These are phyloP conservation scores for Dryadomyces quercivorus DNA, from an alignment of 2,329 filamentous ascomycete genomes.

Conservation along the genomic window DNA sequence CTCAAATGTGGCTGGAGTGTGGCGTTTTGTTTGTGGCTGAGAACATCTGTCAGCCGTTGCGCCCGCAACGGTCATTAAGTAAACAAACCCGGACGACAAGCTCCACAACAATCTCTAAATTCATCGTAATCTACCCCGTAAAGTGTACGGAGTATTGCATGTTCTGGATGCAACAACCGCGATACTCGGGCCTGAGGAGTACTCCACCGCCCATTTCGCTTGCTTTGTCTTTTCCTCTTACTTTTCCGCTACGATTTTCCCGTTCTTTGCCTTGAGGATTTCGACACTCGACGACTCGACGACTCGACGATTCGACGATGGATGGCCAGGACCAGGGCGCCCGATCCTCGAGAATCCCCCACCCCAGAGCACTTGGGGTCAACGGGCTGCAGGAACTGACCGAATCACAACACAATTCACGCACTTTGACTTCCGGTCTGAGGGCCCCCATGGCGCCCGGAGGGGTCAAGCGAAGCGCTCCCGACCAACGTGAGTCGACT, in stretches of 20 bases:
- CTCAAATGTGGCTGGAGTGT: background rate
- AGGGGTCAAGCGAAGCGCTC: slow-evolving; percentile 34
- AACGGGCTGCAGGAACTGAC: slow-evolving; percentile 37
- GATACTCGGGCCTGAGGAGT: no score
- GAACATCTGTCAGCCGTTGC: slow-evolving; percentile 3
- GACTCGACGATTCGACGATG: slow-evolving; percentile 5
- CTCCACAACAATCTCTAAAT: background rate
- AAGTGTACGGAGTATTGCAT: no score
- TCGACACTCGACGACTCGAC: background rate
- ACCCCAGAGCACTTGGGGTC: slow-evolving; percentile 8
- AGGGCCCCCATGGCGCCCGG: slow-evolving; percentile 24
- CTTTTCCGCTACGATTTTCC: no score
- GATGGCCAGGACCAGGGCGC: slow-evolving; percentile 8
- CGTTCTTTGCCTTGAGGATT: background rate
- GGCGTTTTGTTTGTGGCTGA: background rate
- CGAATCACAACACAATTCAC: slow-evolving; percentile 49
- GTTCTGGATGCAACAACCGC: no score
- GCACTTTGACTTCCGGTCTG: slow-evolving; percentile 17
- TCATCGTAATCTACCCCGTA: background rate
- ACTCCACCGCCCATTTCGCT: no score
- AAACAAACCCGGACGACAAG: slow-evolving; percentile 8
- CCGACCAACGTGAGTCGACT: slow-evolving; percentile 16
- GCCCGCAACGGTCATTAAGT: slow-evolving; percentile 8
- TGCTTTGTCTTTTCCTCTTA: no score
- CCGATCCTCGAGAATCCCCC: slow-evolving; percentile 13